Evolutionary conservation across 2,329 filamentous ascomycete genomes (phyloP).

Genomic region (Colletotrichum caudatum): DNA sequence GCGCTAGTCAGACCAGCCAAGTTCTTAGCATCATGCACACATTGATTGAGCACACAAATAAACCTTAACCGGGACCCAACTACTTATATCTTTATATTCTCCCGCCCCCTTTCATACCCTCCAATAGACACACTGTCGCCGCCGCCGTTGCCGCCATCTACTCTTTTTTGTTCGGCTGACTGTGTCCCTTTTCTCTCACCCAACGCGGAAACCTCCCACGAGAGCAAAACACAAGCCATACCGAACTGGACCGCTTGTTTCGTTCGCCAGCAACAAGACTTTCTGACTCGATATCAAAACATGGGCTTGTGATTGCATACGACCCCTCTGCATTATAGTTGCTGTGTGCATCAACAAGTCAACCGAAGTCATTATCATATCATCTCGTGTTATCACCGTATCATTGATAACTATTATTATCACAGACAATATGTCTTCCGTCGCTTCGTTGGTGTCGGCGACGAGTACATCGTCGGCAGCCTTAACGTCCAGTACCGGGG

Average conservation of each 20-base stretch:
- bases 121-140: background rate
- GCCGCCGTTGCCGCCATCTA: background rate
- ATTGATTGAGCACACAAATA: background rate
- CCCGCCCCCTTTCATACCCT: too few species aligned
- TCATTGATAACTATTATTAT: background rate
- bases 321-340: background rate
- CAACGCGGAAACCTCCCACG: too few species aligned
- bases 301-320: background rate
- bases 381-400: background rate
- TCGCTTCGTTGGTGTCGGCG: conserved; percentile 24
- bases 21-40: background rate
- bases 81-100: background rate
- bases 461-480: conserved; percentile 47
- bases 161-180: background rate
- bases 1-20: too few species aligned
- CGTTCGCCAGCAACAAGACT: too few species aligned
- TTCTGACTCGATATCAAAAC: background rate
- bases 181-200: background rate
- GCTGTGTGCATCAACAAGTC: background rate
- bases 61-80: background rate
- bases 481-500: conserved; percentile 45
- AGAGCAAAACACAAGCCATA: background rate
- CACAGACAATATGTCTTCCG: conserved; percentile 28
- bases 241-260: background rate
- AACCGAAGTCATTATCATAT: background rate